A percentile compares a stretch with the other conserved stretches of the same genome.
These are phyloP conservation scores for Cynara cardunculus DNA, from an alignment of 129 eudicot species.

Conservation along the genomic window DNA sequence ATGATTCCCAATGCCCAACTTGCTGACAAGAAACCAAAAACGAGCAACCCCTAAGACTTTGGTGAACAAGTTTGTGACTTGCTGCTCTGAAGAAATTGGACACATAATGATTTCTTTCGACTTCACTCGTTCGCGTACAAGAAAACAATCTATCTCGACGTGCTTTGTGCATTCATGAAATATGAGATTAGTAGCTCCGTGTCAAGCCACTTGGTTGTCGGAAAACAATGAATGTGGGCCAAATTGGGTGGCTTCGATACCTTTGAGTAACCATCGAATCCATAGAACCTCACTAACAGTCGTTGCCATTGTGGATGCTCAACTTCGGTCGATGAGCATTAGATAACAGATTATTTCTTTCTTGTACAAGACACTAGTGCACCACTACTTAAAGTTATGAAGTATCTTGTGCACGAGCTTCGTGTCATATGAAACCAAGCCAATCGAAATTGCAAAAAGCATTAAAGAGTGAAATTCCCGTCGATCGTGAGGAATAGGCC, in stretches of 20 bases:
- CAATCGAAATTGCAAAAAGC: slow-evolving; percentile 2
- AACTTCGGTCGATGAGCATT: slow-evolving; percentile 9
- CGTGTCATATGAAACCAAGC: not conserved
- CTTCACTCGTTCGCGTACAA: too few species aligned
- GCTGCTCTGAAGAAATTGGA: too few species aligned
- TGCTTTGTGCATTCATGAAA: too few species aligned
- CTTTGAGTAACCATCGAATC: not conserved
- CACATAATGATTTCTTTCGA: too few species aligned
- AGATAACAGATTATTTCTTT: not conserved
- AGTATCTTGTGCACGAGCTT: not conserved
- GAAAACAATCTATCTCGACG: too few species aligned
- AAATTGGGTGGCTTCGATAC: not conserved
- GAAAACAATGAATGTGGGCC: not conserved
- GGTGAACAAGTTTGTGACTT: too few species aligned
- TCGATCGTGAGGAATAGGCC: not conserved
- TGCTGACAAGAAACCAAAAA: too few species aligned
- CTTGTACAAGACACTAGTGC: not conserved
- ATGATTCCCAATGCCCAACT: too few species aligned
- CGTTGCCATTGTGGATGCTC: not conserved
- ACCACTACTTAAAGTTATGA: not conserved
- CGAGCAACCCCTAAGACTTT: too few species aligned
- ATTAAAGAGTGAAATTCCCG: not conserved
- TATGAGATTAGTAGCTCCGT: not conserved
- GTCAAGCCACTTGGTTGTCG: slow-evolving; percentile 7
- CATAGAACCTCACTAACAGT: not conserved